A percentile compares a stretch with the other conserved stretches of the same genome.
Evolutionary conservation across 495 filamentous ascomycete species (phyloP).

Genomic region (Tuber borchii): DNA sequence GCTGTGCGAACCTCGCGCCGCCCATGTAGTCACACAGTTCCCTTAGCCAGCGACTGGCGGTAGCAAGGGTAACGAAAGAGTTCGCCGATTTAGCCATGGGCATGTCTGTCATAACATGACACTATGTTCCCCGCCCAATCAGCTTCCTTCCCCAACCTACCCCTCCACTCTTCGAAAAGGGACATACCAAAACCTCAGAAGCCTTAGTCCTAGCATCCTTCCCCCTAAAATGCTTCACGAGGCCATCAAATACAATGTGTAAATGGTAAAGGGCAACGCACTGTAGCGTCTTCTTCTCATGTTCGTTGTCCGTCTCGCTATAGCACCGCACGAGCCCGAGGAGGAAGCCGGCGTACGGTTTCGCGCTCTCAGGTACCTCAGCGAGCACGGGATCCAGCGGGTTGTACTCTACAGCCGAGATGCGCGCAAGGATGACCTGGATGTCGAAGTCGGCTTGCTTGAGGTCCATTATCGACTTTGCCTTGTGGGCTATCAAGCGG

Average conservation of each 20-base stretch:
- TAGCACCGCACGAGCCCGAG: conserved; percentile 28
- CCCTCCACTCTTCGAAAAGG: not conserved
- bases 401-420: conserved; percentile 31
- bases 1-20: conserved; percentile 24
- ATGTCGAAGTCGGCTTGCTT: conserved; percentile 36
- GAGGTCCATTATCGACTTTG: conserved; percentile 33
- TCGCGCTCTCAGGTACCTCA: conserved; percentile 27
- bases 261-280: conserved; percentile 35
- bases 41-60: conserved; percentile 30
- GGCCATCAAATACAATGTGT: conserved; percentile 32
- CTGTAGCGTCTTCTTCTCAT: conserved; percentile 34
- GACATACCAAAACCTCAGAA: conserved; percentile 31
- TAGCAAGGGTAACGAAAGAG: conserved; percentile 33
- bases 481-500: conserved; percentile 33
- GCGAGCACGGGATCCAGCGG: conserved; percentile 27
- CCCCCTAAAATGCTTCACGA: conserved; percentile 33
- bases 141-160: not conserved
- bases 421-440: conserved; percentile 30
- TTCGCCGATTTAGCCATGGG: conserved; percentile 36
- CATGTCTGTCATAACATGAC: conserved; percentile 36
- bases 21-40: conserved; percentile 37
- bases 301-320: conserved; percentile 33
- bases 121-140: conserved; percentile 17
- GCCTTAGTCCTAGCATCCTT: conserved; percentile 34
- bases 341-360: conserved; percentile 32